Evolutionary conservation across 129 eudicot species (phyloP).

Genomic region (Glebionis coronaria): DNA sequence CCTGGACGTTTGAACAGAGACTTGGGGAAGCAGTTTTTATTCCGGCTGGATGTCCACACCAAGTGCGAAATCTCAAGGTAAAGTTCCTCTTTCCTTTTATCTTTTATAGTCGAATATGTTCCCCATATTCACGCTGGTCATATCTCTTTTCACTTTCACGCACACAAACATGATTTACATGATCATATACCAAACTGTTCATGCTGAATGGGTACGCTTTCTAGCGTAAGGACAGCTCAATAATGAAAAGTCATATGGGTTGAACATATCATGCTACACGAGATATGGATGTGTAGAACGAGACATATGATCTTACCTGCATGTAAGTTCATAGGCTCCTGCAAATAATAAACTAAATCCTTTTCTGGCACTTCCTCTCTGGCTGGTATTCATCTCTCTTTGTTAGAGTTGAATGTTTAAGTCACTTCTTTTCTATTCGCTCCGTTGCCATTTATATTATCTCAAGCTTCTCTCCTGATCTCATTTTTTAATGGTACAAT

Average conservation of each 20-base stretch:
- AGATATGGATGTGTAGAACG: not conserved
- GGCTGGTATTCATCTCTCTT: too few species aligned
- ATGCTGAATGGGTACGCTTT: conserved; percentile 2
- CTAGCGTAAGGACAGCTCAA: not conserved
- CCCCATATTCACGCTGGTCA: not conserved
- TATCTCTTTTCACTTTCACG: not conserved
- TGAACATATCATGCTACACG: conserved; percentile 1
- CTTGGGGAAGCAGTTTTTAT: conserved; percentile 97
- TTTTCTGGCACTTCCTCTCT: too few species aligned
- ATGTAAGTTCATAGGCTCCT: not conserved
- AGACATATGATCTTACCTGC: not conserved
- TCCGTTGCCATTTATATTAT: too few species aligned
- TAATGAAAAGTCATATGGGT: not conserved
- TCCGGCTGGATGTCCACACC: conserved; percentile 99
- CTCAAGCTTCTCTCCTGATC: too few species aligned
- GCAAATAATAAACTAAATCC: too few species aligned
- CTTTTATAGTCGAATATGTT: not conserved
- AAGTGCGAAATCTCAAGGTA: conserved; percentile 92
- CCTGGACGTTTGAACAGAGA: conserved; percentile 87
- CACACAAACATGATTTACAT: not conserved
- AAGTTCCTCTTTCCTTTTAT: conserved; percentile 10
- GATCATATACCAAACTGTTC: conserved; percentile 1
- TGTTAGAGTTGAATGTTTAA: too few species aligned
- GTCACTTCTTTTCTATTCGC: too few species aligned
- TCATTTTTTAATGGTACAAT: not conserved